Percentiles rank a stretch among this genome's conserved stretches.
phyloP scores from a whole-genome alignment of 345 rosid genomes.

The Eucalyptus camaldulensis region DNA sequence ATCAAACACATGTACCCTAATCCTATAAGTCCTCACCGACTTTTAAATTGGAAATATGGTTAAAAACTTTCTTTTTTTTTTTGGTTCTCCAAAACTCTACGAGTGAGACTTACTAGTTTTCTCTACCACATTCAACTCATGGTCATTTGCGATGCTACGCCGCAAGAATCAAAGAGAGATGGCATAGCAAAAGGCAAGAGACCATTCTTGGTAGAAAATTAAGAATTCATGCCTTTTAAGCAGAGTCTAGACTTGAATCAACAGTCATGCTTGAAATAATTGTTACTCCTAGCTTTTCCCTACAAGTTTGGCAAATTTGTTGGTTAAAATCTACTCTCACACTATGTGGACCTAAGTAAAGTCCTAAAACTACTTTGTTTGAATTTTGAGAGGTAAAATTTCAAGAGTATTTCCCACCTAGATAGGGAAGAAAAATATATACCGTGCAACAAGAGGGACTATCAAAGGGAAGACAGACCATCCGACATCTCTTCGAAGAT shows the following conservation, averaged over 20 bases:
- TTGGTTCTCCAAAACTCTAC: not conserved
- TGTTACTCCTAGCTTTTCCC: not conserved
- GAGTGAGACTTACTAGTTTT: not conserved
- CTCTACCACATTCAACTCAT: not conserved
- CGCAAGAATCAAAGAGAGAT: not conserved
- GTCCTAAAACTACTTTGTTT: too few species aligned
- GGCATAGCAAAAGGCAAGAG: not conserved
- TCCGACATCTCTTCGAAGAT: too few species aligned
- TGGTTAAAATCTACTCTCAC: not conserved
- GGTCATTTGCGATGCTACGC: not conserved
- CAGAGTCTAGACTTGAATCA: not conserved
- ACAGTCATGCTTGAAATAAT: not conserved
- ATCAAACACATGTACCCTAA: fast-evolving
- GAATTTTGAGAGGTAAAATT: too few species aligned
- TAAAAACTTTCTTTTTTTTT: not conserved
- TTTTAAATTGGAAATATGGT: not conserved
- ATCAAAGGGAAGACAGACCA: too few species aligned
- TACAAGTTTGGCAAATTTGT: not conserved
- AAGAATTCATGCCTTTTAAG: not conserved
- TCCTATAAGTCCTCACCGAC: not conserved
- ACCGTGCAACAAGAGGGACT: too few species aligned
- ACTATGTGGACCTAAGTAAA: too few species aligned
- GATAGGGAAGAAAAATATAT: too few species aligned
- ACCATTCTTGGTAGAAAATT: not conserved
- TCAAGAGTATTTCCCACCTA: too few species aligned